phyloP scores from a whole-genome alignment of 169 alveolate genomes.

The Babesia ovis region DNA sequence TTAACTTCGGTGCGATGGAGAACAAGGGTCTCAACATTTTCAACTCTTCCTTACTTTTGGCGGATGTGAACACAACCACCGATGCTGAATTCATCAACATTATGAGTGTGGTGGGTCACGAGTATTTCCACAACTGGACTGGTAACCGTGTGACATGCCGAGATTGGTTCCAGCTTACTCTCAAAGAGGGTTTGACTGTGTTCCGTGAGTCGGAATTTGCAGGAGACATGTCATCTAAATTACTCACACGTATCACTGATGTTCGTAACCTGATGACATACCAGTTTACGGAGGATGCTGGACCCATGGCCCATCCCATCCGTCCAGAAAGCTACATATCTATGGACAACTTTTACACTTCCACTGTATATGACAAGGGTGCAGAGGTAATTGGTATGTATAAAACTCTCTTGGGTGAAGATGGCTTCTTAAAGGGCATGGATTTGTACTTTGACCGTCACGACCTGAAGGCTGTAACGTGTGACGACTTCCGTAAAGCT shows the following conservation, averaged over 20 bases:
- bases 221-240: conserved; percentile 77
- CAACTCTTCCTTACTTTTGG: conserved; percentile 86
- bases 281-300: conserved; percentile 89
- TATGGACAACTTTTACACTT: conserved; percentile 91
- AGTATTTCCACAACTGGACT: conserved; percentile 92
- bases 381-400: conserved; percentile 94
- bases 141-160: conserved; percentile 93
- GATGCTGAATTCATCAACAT: conserved; percentile 86
- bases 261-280: conserved; percentile 78
- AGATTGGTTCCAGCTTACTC: conserved; percentile 92
- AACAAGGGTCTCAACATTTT: conserved; percentile 90
- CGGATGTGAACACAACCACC: conserved; percentile 84
- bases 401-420: conserved; percentile 87
- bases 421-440: conserved; percentile 90
- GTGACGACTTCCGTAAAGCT: conserved; percentile 91
- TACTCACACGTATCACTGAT: conserved; percentile 84
- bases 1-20: conserved; percentile 93
- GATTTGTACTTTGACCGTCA: conserved; percentile 87
- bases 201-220: conserved; percentile 88
- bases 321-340: conserved; percentile 89
- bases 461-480: conserved; percentile 91
- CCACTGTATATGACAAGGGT: conserved; percentile 93
- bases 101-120: conserved; percentile 89
- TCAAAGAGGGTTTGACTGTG: conserved; percentile 93
- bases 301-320: conserved; percentile 93